Conservation (phyloP, 176 grass and related monocot species). For the Carex littledalei region DNA sequence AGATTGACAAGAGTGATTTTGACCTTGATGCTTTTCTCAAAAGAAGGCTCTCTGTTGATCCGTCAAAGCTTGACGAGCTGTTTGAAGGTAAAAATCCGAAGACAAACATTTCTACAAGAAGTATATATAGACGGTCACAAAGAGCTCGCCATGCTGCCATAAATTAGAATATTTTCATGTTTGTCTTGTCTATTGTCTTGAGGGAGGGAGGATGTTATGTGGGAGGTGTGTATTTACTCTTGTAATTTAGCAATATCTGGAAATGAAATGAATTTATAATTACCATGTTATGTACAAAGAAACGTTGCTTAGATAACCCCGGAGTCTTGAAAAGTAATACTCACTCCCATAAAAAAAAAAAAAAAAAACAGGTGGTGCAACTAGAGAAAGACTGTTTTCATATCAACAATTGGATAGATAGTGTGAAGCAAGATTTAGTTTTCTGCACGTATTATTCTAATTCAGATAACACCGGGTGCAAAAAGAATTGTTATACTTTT, state of each 20-base stretch:
- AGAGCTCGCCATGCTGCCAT: constrained; percentile 38
- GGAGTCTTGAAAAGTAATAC: background rate
- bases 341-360: background rate
- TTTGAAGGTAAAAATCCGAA: constrained; percentile 42
- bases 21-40: constrained; percentile 64
- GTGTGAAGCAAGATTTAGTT: background rate
- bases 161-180: background rate
- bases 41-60: constrained; percentile 52
- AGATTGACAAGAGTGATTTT: constrained; percentile 28
- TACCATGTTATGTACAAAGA: background rate
- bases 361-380: background rate
- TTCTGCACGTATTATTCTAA: background rate
- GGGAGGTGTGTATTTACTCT: constrained; percentile 32
- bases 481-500: background rate
- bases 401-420: background rate
- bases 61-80: constrained; percentile 41
- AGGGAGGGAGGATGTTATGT: constrained; percentile 14
- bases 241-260: background rate
- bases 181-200: background rate
- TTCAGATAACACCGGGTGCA: background rate
- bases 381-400: background rate
- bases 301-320: background rate
- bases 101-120: constrained; percentile 38
- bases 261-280: background rate
- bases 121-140: constrained; percentile 31